Percentiles rank a stretch among this genome's conserved stretches.
Conservation (phyloP, 495 filamentous ascomycete genomes). For the Aspergillus bertholletiae region DNA sequence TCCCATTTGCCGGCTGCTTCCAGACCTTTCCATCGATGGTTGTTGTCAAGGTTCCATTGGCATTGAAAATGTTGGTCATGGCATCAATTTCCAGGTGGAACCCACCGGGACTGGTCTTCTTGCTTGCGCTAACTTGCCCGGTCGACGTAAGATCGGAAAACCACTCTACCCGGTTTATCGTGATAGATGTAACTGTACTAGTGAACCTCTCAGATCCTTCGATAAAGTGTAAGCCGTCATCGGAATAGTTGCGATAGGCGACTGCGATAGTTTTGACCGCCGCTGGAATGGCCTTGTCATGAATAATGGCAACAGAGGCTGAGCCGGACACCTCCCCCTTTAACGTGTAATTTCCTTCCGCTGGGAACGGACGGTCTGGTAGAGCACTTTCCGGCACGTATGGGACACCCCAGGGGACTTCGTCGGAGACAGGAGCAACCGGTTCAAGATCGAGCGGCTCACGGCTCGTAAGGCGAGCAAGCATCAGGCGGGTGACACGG, state of each 20-base stretch:
- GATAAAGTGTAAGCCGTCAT: constrained; percentile 16
- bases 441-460: constrained; percentile 1
- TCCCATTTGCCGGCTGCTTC: constrained; percentile 21
- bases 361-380: constrained; percentile 1
- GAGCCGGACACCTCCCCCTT: constrained; percentile 8
- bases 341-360: constrained; percentile 8
- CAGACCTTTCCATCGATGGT: constrained; percentile 17
- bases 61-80: constrained; percentile 18
- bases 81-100: constrained; percentile 20
- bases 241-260: constrained; percentile 18
- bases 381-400: not conserved
- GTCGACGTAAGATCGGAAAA: constrained; percentile 14
- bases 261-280: constrained; percentile 14
- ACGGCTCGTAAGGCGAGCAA: constrained; percentile 14
- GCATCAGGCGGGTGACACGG: constrained; percentile 15
- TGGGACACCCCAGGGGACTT: constrained; percentile 13
- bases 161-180: constrained; percentile 17
- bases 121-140: constrained; percentile 10
- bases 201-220: constrained; percentile 15
- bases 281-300: not conserved
- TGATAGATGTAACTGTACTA: not conserved
- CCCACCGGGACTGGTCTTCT: constrained; percentile 17
- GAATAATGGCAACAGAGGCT: not conserved
- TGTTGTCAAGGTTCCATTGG: constrained; percentile 23
- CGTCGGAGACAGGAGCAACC: constrained; percentile 6